A percentile compares a stretch with the other conserved stretches of the same genome.
These are phyloP conservation scores for Clonostachys sp. DNA, from an alignment of 2,329 filamentous ascomycete genomes.

Conservation along the genomic window DNA sequence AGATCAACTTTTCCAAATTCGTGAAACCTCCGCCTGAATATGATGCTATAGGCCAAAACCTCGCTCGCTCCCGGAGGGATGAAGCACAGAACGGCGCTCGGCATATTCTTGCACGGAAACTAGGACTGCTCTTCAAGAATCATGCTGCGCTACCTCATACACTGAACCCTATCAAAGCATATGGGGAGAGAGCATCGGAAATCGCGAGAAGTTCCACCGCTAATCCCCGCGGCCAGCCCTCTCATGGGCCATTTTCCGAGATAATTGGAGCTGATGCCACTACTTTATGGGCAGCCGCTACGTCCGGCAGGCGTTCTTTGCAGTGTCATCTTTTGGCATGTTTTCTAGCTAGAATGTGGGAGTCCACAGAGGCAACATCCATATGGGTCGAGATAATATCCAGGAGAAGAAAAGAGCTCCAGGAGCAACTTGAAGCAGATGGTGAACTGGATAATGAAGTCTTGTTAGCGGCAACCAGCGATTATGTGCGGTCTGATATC, in stretches of 20 bases:
- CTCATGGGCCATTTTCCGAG: conserved; percentile 9
- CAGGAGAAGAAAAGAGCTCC: conserved; percentile 7
- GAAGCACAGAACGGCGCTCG: too few species aligned
- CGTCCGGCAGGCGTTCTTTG: conserved; percentile 18
- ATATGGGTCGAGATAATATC: conserved; percentile 18
- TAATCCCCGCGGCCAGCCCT: neutral
- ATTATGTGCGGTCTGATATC: conserved; percentile 16
- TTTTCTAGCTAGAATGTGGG: conserved; percentile 17
- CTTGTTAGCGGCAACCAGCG: conserved; percentile 5
- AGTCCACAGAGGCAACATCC: conserved; percentile 12
- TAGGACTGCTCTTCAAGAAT: too few species aligned
- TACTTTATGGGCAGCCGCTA: conserved; percentile 28
- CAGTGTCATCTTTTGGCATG: conserved; percentile 21
- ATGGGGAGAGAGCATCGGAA: conserved; percentile 23
- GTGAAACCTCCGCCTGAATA: too few species aligned
- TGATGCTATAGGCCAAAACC: too few species aligned
- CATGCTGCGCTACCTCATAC: conserved; percentile 3
- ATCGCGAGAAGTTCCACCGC: conserved; percentile 8
- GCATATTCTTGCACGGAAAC: too few species aligned
- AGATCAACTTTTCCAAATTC: too few species aligned
- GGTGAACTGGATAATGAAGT: neutral
- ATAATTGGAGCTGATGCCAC: conserved; percentile 21
- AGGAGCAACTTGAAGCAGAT: neutral
- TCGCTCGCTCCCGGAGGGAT: too few species aligned
- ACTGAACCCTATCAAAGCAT: conserved; percentile 23